These are phyloP conservation scores for Wickerhamomyces subpelliculosus DNA, from an alignment of 805 yeast species.

Conservation along the genomic window DNA sequence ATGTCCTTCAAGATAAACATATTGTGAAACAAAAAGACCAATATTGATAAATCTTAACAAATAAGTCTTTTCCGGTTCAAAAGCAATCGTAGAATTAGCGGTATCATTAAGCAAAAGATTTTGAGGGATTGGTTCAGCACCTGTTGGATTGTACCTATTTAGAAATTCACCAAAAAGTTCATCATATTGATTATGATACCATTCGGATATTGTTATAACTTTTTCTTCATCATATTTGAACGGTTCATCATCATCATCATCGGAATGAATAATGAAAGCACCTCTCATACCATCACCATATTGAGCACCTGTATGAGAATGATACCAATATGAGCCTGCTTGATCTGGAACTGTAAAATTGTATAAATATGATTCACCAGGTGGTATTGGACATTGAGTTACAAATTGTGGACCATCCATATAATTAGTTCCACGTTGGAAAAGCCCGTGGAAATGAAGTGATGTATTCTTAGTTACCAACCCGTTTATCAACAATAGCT, in stretches of 20 bases:
- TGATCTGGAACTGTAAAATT: conserved; percentile 65
- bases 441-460: conserved; percentile 74
- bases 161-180: conserved; percentile 42
- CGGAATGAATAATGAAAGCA: conserved; percentile 56
- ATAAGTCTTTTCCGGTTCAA: conserved; percentile 57
- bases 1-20: conserved; percentile 61
- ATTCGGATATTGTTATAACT: conserved; percentile 50
- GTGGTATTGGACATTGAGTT: conserved; percentile 73
- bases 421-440: conserved; percentile 50
- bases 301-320: conserved; percentile 71
- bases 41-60: conserved; percentile 56
- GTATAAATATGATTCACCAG: conserved; percentile 59
- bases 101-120: conserved; percentile 60
- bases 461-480: conserved; percentile 47
- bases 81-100: conserved; percentile 45
- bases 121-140: conserved; percentile 78
- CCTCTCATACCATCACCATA: conserved; percentile 77
- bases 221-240: conserved; percentile 60
- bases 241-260: conserved; percentile 40
- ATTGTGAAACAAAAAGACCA: conserved; percentile 73
- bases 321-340: conserved; percentile 81
- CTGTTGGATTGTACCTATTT: conserved; percentile 70
- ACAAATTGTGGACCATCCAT: conserved; percentile 82
- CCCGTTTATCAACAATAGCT: conserved; percentile 56
- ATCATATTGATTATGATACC: conserved; percentile 51